These are phyloP conservation scores for Trichoderma endophyticum DNA, from an alignment of 2,329 filamentous ascomycete species.

Conservation along the genomic window DNA sequence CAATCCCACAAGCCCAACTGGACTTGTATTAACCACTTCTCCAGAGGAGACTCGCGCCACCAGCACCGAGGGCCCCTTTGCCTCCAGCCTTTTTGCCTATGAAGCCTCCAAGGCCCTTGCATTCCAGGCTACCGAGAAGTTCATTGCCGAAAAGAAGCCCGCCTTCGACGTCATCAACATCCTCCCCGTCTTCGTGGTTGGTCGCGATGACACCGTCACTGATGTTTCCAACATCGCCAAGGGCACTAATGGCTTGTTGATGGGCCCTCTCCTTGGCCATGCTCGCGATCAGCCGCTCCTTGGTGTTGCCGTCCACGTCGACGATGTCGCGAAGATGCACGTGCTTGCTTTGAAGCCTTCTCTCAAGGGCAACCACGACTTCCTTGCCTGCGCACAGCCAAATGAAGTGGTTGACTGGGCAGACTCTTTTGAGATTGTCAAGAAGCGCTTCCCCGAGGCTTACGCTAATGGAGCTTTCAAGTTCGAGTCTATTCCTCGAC, in stretches of 20 bases:
- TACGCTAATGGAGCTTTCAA: constrained; percentile 16
- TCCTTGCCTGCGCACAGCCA: constrained; percentile 6
- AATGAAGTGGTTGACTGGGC: neutral
- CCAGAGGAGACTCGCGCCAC: neutral
- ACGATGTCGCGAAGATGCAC: constrained; percentile 22
- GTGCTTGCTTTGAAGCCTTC: neutral
- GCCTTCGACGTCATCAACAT: constrained; percentile 36
- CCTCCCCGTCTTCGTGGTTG: constrained; percentile 37
- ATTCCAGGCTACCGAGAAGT: constrained; percentile 33
- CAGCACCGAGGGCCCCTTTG: constrained; percentile 26
- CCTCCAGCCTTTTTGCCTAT: constrained; percentile 34
- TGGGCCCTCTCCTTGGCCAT: constrained; percentile 34
- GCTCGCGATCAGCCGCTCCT: constrained; percentile 23
- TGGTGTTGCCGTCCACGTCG: constrained; percentile 24
- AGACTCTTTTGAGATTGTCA: constrained; percentile 10
- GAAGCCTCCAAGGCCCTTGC: constrained; percentile 36
- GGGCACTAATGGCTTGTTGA: constrained; percentile 35
- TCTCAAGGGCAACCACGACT: constrained; percentile 14
- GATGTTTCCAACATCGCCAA: constrained; percentile 16
- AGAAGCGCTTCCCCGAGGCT: constrained; percentile 16
- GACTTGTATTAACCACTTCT: neutral
- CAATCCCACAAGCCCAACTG: neutral
- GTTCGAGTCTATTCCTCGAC: constrained; percentile 12
- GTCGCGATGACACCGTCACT: constrained; percentile 33
- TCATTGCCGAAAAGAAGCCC: constrained; percentile 32